Evolutionary conservation across 768 basidiomycete genomes (phyloP), one percentile per base, ranked within the genome.

Genomic region (Tulasnella sp.): DNA sequence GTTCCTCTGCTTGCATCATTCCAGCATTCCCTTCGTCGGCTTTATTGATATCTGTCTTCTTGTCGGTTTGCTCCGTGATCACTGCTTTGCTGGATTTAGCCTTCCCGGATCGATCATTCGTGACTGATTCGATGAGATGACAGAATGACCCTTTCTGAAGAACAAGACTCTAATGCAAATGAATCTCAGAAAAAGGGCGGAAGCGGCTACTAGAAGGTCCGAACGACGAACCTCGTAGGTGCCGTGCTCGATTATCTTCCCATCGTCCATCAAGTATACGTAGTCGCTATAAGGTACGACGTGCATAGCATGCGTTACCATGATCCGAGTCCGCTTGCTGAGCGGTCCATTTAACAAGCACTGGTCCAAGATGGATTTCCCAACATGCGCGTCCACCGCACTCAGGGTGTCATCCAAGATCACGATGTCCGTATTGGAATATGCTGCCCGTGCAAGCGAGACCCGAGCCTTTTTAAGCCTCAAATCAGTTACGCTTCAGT

Each of bases 341-440:
- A 70, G 53, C 1, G 68, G 63, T 2, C 25, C 31, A 1, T 70
- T 61, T 15, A 38, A 15, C 4, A 87, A 66, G 64, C 84, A 85
- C 42, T 83, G 72, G n/a, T 85, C 78, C 3, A 86, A 64, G 50
- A 86, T 78, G 27, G 74, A 74, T 63, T 82, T 81, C 10, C 84
- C 83, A 3, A 89, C 87, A 63, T 85, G 81, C 0, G 85, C 80
- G 63, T 90, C 87, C 7, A 90, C 82, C 0, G 87, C 87, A 34
- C 82, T 81, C 31, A 91, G 76, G 12, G 88, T 84, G 66, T 92
- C 89, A 65, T 92, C 88, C 27, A 91, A 75, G 12, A 91, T 76
- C 43, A 87, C 80, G 53, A 91, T 76, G 59, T 88, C 84, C 1
- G 84, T 76, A 0, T 76, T 71, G 2, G 85, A 82, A 65, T 90